Percentiles rank a stretch among this genome's conserved stretches.
These are phyloP conservation scores for Abrus pulchellus DNA, from an alignment of 306 rosid species.

Conservation along the genomic window DNA sequence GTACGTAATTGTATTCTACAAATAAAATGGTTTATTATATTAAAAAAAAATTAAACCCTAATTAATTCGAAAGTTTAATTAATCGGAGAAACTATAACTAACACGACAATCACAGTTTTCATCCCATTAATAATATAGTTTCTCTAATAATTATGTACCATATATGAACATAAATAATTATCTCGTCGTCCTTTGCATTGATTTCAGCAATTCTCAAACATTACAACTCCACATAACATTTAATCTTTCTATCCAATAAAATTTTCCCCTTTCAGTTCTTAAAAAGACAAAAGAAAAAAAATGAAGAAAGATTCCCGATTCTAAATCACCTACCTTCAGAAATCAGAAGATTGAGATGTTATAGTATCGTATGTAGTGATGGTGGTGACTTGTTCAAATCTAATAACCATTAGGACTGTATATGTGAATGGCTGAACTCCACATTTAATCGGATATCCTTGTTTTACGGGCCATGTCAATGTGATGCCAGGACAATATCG, in stretches of 20 bases:
- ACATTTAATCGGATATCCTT: conserved; percentile 40
- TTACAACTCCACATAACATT: neutral
- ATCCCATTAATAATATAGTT: neutral
- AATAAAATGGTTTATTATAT: no score
- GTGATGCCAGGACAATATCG: conserved; percentile 51
- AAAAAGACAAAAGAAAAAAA: neutral
- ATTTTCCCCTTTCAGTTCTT: neutral
- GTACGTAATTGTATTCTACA: no score
- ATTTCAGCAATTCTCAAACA: neutral
- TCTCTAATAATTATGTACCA: neutral
- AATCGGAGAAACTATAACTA: neutral
- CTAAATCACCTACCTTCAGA: neutral
- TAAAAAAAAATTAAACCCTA: no score
- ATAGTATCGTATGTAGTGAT: neutral
- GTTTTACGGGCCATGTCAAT: conserved; percentile 51
- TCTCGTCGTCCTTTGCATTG: neutral
- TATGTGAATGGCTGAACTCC: neutral
- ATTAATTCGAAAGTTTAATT: neutral
- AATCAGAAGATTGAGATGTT: neutral
- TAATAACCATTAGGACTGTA: neutral
- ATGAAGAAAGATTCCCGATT: neutral
- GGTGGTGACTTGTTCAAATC: conserved; percentile 14
- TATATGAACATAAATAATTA: neutral
- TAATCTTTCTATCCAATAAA: neutral
- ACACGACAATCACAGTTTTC: neutral